Conservation (phyloP, 129 eudicot genomes). For the Flaveria ramosissima region DNA sequence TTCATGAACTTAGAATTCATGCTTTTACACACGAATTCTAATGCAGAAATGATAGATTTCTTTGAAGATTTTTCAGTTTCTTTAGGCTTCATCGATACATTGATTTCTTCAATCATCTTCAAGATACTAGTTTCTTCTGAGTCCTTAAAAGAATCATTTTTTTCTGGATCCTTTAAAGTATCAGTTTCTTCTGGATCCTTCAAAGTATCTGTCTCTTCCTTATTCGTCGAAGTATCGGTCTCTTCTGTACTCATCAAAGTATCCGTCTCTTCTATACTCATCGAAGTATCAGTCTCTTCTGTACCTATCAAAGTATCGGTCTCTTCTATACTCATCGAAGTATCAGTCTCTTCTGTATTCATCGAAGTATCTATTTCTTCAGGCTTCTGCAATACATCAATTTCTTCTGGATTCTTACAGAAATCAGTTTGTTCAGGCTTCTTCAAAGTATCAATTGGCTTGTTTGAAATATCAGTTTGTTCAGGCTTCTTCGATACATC, state of each 20-base stretch:
- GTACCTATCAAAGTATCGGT: not conserved
- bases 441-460: not conserved
- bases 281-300: not conserved
- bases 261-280: not conserved
- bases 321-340: not conserved
- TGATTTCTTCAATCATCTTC: constrained; percentile 16
- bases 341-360: not conserved
- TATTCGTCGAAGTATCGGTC: too few relatives aligned
- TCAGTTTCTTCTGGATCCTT: not conserved
- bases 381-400: not conserved
- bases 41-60: constrained; percentile 23
- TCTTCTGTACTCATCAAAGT: not conserved
- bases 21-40: constrained; percentile 38
- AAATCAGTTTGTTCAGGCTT: constrained; percentile 3
- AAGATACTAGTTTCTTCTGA: not conserved
- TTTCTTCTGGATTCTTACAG: not conserved
- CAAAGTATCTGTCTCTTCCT: too few relatives aligned
- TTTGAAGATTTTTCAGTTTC: not conserved
- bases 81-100: not conserved
- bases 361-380: not conserved
- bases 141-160: constrained; percentile 5
- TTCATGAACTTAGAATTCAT: constrained; percentile 45
- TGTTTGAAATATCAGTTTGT: not conserved
- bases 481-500: not conserved
- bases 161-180: not conserved